Base-by-base conservation (phyloP, 2,329 filamentous ascomycete species). In the Phialophora chinensis region DNA sequence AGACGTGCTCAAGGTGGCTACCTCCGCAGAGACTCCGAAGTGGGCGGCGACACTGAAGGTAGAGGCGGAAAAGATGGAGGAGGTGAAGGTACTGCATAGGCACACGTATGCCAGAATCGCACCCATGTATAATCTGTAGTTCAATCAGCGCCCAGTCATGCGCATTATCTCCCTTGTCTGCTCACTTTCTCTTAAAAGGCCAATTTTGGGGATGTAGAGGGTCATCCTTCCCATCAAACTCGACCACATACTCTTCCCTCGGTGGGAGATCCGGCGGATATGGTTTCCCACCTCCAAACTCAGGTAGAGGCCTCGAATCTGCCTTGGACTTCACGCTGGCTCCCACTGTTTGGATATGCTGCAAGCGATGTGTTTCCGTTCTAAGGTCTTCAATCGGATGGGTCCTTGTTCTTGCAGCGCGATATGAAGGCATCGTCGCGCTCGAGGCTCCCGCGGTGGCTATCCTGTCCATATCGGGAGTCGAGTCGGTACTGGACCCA, bases 171-270 rank as follows among this genome's bases (percentile, higher is more conserved):
- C 10, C 50, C 17, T 25, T 31, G 23, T 38, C 4, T 6, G 60
- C 68, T 63, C 55, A 70, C 69, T 96, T 97, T 82, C 91, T 93
- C 75, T 81, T 86, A 62, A 91, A 74, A 0, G 90, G 85, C 93
- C 93, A 97, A 76, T 97, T 97, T 79, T 94, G 91, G 0, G 92
- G 90, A 77, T 96, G 92, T 67, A 93, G 75, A 2, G 92, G 92
- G 74, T 97, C 93, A 70, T 93, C 85, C 1, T 88, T 89, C 0
- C 92, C 93, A 72, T 93, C 90, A 74, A 96, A 97, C 77, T 92
- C 86, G 12, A 87, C 85, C 1, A 87, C 85, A 74, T 88, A 88
- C 66, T 86, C 84, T 72, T 87, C 85, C 67, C 80, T 79, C n/a
- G 82, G 82, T 7, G 85, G 85, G 17, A 88, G 74, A 0, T 77